Evolutionary conservation across 1,284 basidiomycete species (phyloP), one percentile per base, ranked within the genome.

Genomic region (Schizophyllum amplum): DNA sequence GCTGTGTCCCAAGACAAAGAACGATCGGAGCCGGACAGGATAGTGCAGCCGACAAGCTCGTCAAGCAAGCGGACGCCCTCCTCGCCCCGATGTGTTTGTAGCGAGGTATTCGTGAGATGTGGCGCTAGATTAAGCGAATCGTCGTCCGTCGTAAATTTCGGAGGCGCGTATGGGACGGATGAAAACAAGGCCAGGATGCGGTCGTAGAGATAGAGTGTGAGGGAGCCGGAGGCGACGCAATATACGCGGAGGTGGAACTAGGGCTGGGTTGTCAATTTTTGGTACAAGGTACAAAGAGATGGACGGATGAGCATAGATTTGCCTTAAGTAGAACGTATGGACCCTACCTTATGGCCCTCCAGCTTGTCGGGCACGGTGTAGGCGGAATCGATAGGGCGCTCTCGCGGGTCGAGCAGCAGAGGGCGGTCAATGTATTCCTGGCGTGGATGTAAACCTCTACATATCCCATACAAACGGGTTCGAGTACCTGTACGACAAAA

Each of bases 241-340:
- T 99, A 99, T 2, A 87, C 91, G 46, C 97, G 84, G 48, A 99
- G 80, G 72, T 99, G 97, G 70, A 98, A 99, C 87, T 94, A 65
- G 56, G 49, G 78, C 1, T 98, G 71, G 0, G 94, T 94, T 46
- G 42, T 46, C n/a, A n/a, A n/a, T n/a, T 11, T 46, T 46, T 46
- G n/a, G 11, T 46, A 46, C n/a, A 46, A 11, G n/a, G 42, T 46
- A n/a, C 42, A n/a, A n/a, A n/a, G n/a, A n/a, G n/a, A n/a, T n/a
- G n/a, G n/a, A n/a, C n/a, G n/a, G n/a, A n/a, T n/a, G n/a, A n/a
- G n/a, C n/a, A n/a, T n/a, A n/a, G n/a, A n/a, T n/a, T n/a, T 13
- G 13, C 5, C 27, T 33, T 13, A 33, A 33, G 6, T 33, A 42
- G 33, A 42, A 9, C 11, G 2, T 3, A 17, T 13, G 33, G 33